Evolutionary conservation across 2,329 filamentous ascomycete genomes (phyloP).

Genomic region (Verticillium alfalfae): DNA sequence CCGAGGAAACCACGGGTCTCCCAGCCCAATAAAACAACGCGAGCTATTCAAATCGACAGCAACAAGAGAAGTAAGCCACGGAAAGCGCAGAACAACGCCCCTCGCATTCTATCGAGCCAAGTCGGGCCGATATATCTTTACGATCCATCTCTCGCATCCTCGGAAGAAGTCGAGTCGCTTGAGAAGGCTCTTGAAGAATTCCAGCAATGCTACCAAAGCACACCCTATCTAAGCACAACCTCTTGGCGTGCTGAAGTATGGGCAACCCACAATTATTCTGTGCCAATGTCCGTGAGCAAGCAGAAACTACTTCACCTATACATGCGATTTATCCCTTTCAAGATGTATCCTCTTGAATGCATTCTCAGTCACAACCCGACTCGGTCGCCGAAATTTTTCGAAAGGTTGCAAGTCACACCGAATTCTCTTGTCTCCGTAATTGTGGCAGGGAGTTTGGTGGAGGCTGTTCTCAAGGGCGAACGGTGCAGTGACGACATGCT

Average conservation of each 20-base stretch:
- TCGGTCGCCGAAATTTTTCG: constrained; percentile 17
- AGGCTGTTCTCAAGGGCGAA: constrained; percentile 13
- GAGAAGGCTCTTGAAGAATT: background rate
- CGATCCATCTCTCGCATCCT: background rate
- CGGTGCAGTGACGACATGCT: constrained; percentile 11
- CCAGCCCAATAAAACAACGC: background rate
- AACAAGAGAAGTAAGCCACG: background rate
- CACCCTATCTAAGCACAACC: background rate
- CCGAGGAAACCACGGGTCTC: background rate
- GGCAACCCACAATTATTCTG: background rate
- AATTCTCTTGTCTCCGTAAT: constrained; percentile 21
- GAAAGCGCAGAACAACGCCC: background rate
- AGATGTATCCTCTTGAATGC: constrained; percentile 25
- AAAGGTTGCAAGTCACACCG: constrained; percentile 16
- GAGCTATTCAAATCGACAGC: background rate
- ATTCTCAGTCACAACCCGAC: constrained; percentile 23
- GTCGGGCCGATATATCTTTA: background rate
- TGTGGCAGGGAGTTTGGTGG: constrained; percentile 21
- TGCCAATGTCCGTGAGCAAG: constrained; percentile 12
- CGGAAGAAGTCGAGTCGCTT: background rate
- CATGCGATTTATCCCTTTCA: constrained; percentile 18
- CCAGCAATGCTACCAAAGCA: background rate
- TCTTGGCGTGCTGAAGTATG: background rate
- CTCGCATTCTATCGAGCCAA: background rate
- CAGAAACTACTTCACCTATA: constrained; percentile 20